Conservation (phyloP, 768 basidiomycete genomes). For the Russula lepida region DNA sequence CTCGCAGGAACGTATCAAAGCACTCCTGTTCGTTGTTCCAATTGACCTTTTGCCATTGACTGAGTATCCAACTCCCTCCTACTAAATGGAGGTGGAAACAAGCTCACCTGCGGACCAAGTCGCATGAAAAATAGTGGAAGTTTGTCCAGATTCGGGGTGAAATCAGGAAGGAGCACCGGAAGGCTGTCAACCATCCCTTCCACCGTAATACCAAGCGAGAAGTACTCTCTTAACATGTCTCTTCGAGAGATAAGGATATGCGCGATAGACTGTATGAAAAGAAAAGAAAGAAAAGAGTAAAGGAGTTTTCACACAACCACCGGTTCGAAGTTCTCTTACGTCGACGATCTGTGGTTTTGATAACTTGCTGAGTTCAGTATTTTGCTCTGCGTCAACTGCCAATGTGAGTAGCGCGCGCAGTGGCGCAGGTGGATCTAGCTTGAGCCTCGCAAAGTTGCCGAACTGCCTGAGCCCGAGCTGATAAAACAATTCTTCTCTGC, state of each 20-base stretch:
- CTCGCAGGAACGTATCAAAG: slow-evolving; percentile 77
- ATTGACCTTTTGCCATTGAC: slow-evolving; percentile 58
- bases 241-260: slow-evolving; percentile 50
- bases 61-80: background rate
- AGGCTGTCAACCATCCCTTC: slow-evolving; percentile 65
- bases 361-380: slow-evolving; percentile 40
- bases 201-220: slow-evolving; percentile 62
- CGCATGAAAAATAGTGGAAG: slow-evolving; percentile 86
- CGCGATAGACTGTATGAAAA: slow-evolving; percentile 45
- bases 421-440: slow-evolving; percentile 75
- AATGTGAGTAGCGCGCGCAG: slow-evolving; percentile 64
- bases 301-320: background rate
- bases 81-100: background rate
- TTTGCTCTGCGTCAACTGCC: slow-evolving; percentile 66
- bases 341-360: slow-evolving; percentile 59
- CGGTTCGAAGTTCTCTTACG: slow-evolving; percentile 34
- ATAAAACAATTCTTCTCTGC: slow-evolving; percentile 89
- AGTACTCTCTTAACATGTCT: slow-evolving; percentile 91
- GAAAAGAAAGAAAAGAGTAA: background rate
- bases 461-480: slow-evolving; percentile 91
- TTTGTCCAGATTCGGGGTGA: slow-evolving; percentile 85
- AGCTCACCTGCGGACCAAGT: slow-evolving; percentile 68
- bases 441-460: slow-evolving; percentile 66
- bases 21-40: slow-evolving; percentile 84
- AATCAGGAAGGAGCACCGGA: slow-evolving; percentile 78